Evolutionary conservation across 257 asterid genomes (phyloP).

Genomic region (Marsdenia floribunda): DNA sequence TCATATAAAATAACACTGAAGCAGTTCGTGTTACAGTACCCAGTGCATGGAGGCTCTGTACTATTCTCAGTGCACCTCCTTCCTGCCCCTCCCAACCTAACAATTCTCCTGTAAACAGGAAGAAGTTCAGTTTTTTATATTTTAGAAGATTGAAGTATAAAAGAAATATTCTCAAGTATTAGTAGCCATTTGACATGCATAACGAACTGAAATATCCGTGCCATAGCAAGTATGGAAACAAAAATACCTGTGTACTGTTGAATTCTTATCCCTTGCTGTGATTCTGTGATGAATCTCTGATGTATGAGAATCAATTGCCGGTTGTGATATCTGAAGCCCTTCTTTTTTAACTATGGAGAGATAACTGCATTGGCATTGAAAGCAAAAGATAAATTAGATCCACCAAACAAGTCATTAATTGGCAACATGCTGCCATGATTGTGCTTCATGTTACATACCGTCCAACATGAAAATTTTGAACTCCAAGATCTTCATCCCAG

Average conservation of each 20-base stretch:
- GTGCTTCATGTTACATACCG: constrained; percentile 29
- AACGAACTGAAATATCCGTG: no score
- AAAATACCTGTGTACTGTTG: constrained; percentile 56
- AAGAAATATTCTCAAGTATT: not conserved
- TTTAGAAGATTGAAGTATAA: not conserved
- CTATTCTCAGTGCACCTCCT: constrained; percentile 44
- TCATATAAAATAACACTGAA: not conserved
- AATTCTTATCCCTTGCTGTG: constrained; percentile 42
- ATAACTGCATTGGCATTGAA: constrained; percentile 39
- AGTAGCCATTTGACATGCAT: no score
- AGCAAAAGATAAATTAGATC: not conserved
- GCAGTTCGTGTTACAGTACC: constrained; percentile 28
- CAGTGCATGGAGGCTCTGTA: constrained; percentile 65
- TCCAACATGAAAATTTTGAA: constrained; percentile 52
- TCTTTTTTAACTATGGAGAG: constrained; percentile 46
- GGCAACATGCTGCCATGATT: not conserved
- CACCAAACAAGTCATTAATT: not conserved
- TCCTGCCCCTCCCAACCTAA: constrained; percentile 41
- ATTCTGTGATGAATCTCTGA: constrained; percentile 62
- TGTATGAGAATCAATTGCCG: constrained; percentile 57
- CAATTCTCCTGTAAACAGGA: constrained; percentile 38
- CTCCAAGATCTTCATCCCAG: constrained; percentile 91
- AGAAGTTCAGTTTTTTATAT: not conserved
- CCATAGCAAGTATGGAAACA: not conserved
- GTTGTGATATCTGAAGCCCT: constrained; percentile 80